phyloP scores from a whole-genome alignment of 2,329 filamentous ascomycete genomes.

The Hypomyces perniciosus region DNA sequence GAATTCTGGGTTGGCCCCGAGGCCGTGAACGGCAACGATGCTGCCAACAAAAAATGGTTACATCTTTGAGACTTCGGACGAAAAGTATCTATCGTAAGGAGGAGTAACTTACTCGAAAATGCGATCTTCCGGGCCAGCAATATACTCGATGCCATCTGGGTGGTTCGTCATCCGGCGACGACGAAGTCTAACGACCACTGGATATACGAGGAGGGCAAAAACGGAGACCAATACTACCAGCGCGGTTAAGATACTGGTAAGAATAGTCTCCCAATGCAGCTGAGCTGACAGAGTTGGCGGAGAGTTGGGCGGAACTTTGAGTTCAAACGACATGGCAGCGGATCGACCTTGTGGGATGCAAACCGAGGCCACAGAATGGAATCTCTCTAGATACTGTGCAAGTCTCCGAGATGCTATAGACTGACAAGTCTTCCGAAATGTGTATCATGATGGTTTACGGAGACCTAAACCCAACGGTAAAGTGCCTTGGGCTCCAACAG shows the following conservation, averaged over 20 bases:
- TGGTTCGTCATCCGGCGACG: too few relatives aligned
- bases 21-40: constrained; percentile 18
- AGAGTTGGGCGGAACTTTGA: not conserved
- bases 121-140: too few relatives aligned
- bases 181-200: too few relatives aligned
- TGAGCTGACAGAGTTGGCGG: not conserved
- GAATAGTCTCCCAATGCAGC: not conserved
- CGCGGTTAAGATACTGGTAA: not conserved
- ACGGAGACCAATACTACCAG: not conserved
- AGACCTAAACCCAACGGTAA: not conserved
- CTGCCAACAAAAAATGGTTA: not conserved
- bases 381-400: not conserved
- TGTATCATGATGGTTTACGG: not conserved
- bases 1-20: constrained; percentile 15
- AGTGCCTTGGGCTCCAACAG: not conserved
- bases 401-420: not conserved
- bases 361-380: not conserved
- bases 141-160: too few relatives aligned
- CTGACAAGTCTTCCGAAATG: not conserved
- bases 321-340: not conserved
- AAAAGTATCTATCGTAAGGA: too few relatives aligned
- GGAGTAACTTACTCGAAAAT: too few relatives aligned
- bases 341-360: not conserved
- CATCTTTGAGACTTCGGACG: too few relatives aligned
- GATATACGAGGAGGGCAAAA: too few relatives aligned